phyloP scores from a whole-genome alignment of 495 filamentous ascomycete genomes.

The Lasiosphaeria miniovina region DNA sequence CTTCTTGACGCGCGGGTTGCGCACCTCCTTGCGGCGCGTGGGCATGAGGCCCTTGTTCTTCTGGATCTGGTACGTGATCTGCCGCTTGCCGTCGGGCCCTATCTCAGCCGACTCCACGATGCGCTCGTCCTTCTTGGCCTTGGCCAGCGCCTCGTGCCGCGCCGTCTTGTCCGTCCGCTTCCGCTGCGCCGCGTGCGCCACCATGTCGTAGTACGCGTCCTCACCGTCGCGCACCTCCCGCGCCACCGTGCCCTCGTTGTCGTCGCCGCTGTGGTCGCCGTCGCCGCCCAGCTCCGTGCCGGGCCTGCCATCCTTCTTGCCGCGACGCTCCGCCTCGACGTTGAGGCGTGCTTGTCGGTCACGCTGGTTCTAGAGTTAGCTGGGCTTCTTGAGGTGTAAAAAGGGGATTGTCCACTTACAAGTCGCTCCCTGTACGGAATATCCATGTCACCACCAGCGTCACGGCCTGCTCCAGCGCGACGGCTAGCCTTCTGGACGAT shows the following conservation, averaged over 20 bases:
- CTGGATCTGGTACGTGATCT: conserved; percentile 86
- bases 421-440: conserved; percentile 86
- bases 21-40: conserved; percentile 82
- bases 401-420: conserved; percentile 17
- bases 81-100: conserved; percentile 74
- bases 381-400: not conserved
- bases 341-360: conserved; percentile 84
- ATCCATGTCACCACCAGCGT: conserved; percentile 87
- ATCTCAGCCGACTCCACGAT: conserved; percentile 62
- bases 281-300: conserved; percentile 61
- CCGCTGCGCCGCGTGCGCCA: conserved; percentile 63
- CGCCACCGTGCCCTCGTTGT: conserved; percentile 50
- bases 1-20: conserved; percentile 98
- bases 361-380: conserved; percentile 32
- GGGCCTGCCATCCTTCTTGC: conserved; percentile 59
- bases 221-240: conserved; percentile 52
- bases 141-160: conserved; percentile 41
- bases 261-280: conserved; percentile 60
- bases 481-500: conserved; percentile 89
- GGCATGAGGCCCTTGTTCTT: conserved; percentile 96
- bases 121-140: conserved; percentile 46
- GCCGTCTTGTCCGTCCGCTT: conserved; percentile 72
- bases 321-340: conserved; percentile 79
- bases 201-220: conserved; percentile 85
- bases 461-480: conserved; percentile 73